Conservation (phyloP, 371 early-diverging fungal genomes). For the Rhizopus arrhizus region DNA sequence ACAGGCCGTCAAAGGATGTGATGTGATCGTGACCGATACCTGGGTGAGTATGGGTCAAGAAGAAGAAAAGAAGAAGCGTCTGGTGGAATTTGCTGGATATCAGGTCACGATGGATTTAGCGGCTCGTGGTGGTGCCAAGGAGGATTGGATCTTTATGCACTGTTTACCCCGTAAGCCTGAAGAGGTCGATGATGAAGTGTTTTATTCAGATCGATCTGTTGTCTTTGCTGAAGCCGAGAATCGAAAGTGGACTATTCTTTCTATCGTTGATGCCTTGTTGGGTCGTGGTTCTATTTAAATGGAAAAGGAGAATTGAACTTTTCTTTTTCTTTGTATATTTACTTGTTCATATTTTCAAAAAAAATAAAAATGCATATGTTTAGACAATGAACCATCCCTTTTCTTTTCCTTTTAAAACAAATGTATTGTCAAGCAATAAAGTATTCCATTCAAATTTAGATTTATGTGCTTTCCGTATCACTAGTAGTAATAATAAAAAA, state of each 20-base stretch:
- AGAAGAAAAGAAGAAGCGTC: constrained; percentile 79
- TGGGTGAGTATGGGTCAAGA: constrained; percentile 99
- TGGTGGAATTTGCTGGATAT: constrained; percentile 85
- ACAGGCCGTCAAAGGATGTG: constrained; percentile 79
- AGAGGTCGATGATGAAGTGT: constrained; percentile 95
- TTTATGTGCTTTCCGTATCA: no score
- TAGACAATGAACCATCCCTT: no score
- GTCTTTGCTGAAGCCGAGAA: constrained; percentile 98
- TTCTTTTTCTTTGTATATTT: not conserved
- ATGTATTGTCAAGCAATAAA: no score
- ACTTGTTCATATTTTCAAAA: not conserved
- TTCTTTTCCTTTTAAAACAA: no score
- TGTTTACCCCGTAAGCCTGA: constrained; percentile 94
- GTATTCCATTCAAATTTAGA: no score
- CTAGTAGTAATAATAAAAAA: no score
- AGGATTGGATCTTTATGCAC: constrained; percentile 94
- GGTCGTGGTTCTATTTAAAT: constrained; percentile 49
- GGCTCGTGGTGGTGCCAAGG: constrained; percentile 72
- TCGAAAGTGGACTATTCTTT: constrained; percentile 94
- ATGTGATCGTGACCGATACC: constrained; percentile 94
- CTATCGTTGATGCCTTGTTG: constrained; percentile 77
- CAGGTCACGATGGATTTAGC: constrained; percentile 85
- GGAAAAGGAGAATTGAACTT: not conserved
- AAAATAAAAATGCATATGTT: no score
- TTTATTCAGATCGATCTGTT: constrained; percentile 87